Conservation (phyloP, 345 rosid genomes). For the Lepidium didymum region DNA sequence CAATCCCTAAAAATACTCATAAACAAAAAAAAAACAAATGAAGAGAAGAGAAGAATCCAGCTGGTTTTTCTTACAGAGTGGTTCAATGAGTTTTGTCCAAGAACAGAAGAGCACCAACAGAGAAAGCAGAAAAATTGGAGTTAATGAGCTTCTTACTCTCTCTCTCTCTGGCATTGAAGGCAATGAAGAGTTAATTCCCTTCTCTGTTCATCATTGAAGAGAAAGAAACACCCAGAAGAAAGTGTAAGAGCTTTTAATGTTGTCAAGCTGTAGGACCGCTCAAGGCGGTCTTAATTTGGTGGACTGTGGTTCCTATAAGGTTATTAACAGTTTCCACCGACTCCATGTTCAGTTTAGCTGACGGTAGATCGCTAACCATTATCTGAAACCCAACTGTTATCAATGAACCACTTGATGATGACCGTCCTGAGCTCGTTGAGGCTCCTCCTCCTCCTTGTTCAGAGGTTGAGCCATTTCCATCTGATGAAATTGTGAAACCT, state of each 20-base stretch:
- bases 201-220: constrained; percentile 30
- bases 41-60: constrained; percentile 31
- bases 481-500: constrained; percentile 77
- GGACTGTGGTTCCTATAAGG: constrained; percentile 80
- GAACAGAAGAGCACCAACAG: constrained; percentile 59
- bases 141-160: constrained; percentile 19
- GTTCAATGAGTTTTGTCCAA: constrained; percentile 36
- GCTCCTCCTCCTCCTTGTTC: constrained; percentile 50
- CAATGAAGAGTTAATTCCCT: constrained; percentile 26
- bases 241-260: constrained; percentile 18
- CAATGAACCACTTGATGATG: constrained; percentile 49
- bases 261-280: constrained; percentile 52
- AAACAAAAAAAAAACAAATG: constrained; percentile 18
- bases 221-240: constrained; percentile 34
- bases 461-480: constrained; percentile 27
- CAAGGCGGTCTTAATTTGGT: constrained; percentile 88
- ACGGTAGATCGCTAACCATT: constrained; percentile 78
- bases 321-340: constrained; percentile 88
- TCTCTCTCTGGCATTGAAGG: constrained; percentile 34
- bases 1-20: constrained; percentile 10
- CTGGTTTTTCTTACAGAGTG: constrained; percentile 17
- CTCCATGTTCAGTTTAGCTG: constrained; percentile 85
- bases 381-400: constrained; percentile 93
- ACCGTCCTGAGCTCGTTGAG: constrained; percentile 60
- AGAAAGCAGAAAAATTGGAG: constrained; percentile 20